Percentiles rank a stretch among this genome's conserved stretches.
Evolutionary conservation across 139 green algal species (phyloP).

Genomic region (Tetraselmis striata): DNA sequence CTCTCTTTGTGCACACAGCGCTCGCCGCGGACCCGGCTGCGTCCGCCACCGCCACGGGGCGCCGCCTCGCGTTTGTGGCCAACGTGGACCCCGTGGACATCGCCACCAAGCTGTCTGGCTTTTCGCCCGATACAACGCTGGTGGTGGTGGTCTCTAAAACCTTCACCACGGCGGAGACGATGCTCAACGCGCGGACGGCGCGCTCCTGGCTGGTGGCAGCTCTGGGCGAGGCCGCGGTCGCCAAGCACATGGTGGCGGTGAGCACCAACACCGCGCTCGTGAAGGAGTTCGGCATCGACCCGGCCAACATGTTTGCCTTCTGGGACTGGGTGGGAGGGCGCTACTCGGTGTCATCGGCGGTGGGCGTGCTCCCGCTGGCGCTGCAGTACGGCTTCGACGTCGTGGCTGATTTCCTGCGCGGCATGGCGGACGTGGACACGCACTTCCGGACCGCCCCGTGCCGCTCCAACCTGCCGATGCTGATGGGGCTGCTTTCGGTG

Average conservation of each 20-base stretch:
- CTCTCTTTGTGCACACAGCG: constrained; percentile 97
- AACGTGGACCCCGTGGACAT: constrained; percentile 99
- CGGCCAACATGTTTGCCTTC: constrained; percentile 96
- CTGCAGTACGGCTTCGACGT: constrained; percentile 96
- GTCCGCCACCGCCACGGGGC: constrained; percentile 29
- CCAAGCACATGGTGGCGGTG: constrained; percentile 99
- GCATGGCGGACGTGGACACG: constrained; percentile 73
- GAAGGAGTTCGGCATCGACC: constrained; percentile 97
- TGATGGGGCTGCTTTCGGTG: constrained; percentile 84
- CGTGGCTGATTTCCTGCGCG: constrained; percentile 78
- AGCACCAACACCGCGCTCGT: constrained; percentile 97
- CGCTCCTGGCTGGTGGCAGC: constrained; percentile 73
- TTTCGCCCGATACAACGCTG: constrained; percentile 80
- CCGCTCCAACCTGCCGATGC: constrained; percentile 88
- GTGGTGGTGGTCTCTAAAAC: constrained; percentile 97
- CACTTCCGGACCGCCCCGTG: constrained; percentile 88
- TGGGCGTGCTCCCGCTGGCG: constrained; percentile 89
- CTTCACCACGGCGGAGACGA: constrained; percentile 99
- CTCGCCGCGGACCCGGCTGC: constrained; percentile 54
- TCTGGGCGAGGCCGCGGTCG: constrained; percentile 71
- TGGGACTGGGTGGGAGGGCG: constrained; percentile 95
- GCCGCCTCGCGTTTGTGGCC: constrained; percentile 88
- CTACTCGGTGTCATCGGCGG: constrained; percentile 92
- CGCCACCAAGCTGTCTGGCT: constrained; percentile 28
- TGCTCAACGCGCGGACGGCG: constrained; percentile 97